phyloP scores from a whole-genome alignment of 441 rosid species.

The Syzygium malaccense region DNA sequence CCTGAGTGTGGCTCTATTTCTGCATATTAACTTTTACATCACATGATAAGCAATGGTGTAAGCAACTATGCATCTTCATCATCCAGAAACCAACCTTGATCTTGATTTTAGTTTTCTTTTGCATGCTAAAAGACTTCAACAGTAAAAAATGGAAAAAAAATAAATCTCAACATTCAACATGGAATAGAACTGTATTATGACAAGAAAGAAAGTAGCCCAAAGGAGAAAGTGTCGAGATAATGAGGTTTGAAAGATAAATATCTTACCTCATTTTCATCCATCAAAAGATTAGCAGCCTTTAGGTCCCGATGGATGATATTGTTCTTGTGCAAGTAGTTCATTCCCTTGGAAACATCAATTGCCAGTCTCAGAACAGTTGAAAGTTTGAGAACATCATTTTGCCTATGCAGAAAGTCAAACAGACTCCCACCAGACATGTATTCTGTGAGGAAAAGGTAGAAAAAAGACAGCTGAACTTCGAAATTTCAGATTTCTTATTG shows the following conservation, averaged over 20 bases:
- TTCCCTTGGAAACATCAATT: constrained; percentile 47
- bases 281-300: constrained; percentile 62
- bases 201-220: neutral
- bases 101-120: neutral
- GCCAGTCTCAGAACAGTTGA: constrained; percentile 53
- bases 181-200: neutral
- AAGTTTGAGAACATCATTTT: constrained; percentile 36
- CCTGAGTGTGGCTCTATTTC: neutral
- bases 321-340: constrained; percentile 58
- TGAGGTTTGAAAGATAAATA: neutral
- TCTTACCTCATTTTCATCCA: constrained; percentile 72
- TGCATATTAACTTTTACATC: neutral
- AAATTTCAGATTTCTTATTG: neutral
- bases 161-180: neutral
- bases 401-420: constrained; percentile 55
- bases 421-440: constrained; percentile 70
- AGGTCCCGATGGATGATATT: constrained; percentile 54
- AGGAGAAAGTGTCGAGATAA: neutral
- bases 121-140: neutral
- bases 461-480: neutral
- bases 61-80: neutral
- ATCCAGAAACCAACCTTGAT: neutral
- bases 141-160: neutral
- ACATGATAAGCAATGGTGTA: neutral
- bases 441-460: constrained; percentile 28